Base-by-base conservation (phyloP, 75 land plant genomes). In the Pseudotsuga menziesii region DNA sequence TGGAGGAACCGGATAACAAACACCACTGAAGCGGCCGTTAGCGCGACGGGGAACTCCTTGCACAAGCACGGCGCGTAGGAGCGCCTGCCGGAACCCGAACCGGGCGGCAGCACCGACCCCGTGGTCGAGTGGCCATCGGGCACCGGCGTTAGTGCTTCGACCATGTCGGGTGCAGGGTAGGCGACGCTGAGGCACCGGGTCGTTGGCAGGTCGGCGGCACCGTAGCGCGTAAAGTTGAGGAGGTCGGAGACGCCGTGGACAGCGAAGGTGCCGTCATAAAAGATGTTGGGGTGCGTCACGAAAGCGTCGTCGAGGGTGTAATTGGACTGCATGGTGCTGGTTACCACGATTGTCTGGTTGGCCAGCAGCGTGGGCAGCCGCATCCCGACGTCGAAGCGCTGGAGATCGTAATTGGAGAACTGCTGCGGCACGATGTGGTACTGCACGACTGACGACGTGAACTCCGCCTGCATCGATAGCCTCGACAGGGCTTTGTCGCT, bases 351-450 rank as follows among this genome's bases (percentile, higher is more conserved):
- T 29, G 77, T 79, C 12, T 60, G 79, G 44, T 39, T 56, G 52
- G 80, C 81, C 5, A 86, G 57, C 56, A 89, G 60, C 58, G 86
- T 89, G 3, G 86, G 88, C 52, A 89, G 78, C 19, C 84, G 75
- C 23, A 81, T 61, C 20, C 76, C 54, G 48, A 71, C 59, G 4
- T 56, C 39, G 39, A 76, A 57, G 41, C 61, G 61, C 5, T 11
- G 73, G n/a, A 89, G 88, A 2, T 86, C 84, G 48, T 80, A 35
- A 82, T 78, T 84, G 29, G 82, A 29, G 75, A 86, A 82, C 54
- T 78, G 76, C 15, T 77, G 82, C 1, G 91, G 87, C 59, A 86
- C 75, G 5, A 84, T 71, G 71, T 89, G 88, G 82, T 89, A 89
- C 11, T 77, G 70, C 17, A 88, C 0, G 57, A 77, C 19, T 57